These are phyloP conservation scores for Discostella pseudostelligera DNA, from an alignment of 108 stramenopile genomes.

Conservation along the genomic window DNA sequence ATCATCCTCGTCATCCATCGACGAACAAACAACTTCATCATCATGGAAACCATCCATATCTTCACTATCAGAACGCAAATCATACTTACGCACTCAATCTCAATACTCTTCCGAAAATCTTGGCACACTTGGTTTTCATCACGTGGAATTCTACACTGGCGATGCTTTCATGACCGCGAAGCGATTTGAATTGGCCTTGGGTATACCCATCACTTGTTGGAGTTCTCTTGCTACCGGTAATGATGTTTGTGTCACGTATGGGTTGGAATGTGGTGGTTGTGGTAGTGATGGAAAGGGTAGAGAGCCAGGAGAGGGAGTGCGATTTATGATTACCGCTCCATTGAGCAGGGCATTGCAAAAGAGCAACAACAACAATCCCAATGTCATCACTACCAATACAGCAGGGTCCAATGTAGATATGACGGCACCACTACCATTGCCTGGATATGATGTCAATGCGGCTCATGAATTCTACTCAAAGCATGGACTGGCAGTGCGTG, in stretches of 20 bases:
- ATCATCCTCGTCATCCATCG: no score
- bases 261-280: conserved; percentile 45
- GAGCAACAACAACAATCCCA: background rate
- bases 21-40: background rate
- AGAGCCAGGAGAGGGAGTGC: conserved; percentile 32
- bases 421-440: conserved; percentile 51
- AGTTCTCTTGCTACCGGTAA: conserved; percentile 59
- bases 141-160: conserved; percentile 66
- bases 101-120: conserved; percentile 37
- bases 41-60: conserved; percentile 29
- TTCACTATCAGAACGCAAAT: conserved; percentile 29
- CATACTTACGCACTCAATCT: conserved; percentile 13
- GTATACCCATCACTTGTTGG: conserved; percentile 54
- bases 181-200: conserved; percentile 51
- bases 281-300: background rate
- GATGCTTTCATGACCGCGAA: conserved; percentile 51
- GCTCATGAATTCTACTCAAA: conserved; percentile 55
- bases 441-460: conserved; percentile 30
- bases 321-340: conserved; percentile 42
- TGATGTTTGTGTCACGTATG: conserved; percentile 60
- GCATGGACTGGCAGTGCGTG: conserved; percentile 61
- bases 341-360: conserved; percentile 15
- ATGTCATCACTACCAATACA: background rate
- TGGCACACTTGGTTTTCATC: conserved; percentile 58
- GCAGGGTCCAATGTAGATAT: conserved; percentile 21